A percentile compares a stretch with the other conserved stretches of the same genome.
Evolutionary conservation across 495 filamentous ascomycete species (phyloP).

Genomic region (Elasticomyces elasticus): DNA sequence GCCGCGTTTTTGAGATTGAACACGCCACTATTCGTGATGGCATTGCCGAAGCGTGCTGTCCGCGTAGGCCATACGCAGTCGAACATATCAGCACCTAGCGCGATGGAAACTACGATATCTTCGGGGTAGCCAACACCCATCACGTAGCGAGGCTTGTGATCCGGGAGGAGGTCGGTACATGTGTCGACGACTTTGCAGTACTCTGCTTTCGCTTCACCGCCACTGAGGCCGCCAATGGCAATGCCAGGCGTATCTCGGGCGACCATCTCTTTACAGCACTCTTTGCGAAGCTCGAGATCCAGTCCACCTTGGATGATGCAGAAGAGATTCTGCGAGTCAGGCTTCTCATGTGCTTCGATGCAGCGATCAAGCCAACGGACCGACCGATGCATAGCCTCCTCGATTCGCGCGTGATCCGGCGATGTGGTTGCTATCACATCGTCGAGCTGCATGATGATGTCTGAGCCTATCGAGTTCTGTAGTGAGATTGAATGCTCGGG

Average conservation of each 20-base stretch:
- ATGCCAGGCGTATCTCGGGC: constrained; percentile 87
- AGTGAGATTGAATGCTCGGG: constrained; percentile 95
- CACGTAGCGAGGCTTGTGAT: constrained; percentile 88
- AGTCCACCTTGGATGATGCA: constrained; percentile 97
- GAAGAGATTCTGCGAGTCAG: constrained; percentile 83
- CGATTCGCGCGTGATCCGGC: constrained; percentile 73
- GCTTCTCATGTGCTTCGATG: constrained; percentile 81
- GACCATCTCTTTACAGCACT: constrained; percentile 86
- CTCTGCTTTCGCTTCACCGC: constrained; percentile 63
- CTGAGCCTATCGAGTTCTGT: constrained; percentile 93
- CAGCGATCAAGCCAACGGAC: constrained; percentile 98
- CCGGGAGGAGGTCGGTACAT: constrained; percentile 76
- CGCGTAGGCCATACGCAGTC: constrained; percentile 98
- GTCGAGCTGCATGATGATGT: constrained; percentile 99
- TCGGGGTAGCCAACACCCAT: constrained; percentile 98
- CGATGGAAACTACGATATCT: constrained; percentile 82
- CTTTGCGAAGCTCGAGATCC: constrained; percentile 74
- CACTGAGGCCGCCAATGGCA: constrained; percentile 87
- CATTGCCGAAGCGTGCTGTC: constrained; percentile 91
- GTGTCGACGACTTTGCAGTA: constrained; percentile 60
- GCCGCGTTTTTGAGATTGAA: constrained; percentile 71
- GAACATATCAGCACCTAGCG: constrained; percentile 97
- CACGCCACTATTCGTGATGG: constrained; percentile 68
- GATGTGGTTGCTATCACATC: constrained; percentile 95
- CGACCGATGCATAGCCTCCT: constrained; percentile 88